Evolutionary conservation across 148 eudicot genomes (phyloP).

Genomic region (Cornus suecica): DNA sequence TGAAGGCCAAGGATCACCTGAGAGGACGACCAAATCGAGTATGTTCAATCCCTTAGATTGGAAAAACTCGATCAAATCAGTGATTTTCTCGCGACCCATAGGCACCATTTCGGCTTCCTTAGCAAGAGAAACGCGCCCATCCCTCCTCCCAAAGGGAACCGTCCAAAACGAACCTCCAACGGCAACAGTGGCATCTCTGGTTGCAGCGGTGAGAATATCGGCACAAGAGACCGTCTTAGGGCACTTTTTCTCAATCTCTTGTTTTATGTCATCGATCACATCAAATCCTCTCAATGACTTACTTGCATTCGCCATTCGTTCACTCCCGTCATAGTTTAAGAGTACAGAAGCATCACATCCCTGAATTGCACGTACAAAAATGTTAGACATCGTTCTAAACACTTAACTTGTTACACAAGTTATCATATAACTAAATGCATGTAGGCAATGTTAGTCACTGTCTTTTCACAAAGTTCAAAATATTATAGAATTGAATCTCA

Average conservation of each 20-base stretch:
- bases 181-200: slow-evolving; percentile 68
- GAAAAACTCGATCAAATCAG: slow-evolving; percentile 59
- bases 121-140: slow-evolving; percentile 54
- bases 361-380: slow-evolving; percentile 18
- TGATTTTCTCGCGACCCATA: slow-evolving; percentile 46
- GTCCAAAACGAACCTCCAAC: slow-evolving; percentile 74
- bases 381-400: no score
- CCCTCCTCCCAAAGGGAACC: slow-evolving; percentile 62
- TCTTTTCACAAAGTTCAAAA: no score
- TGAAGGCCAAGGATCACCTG: slow-evolving; percentile 33
- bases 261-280: slow-evolving; percentile 64
- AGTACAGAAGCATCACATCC: slow-evolving; percentile 85
- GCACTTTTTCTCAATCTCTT: slow-evolving; percentile 52
- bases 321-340: slow-evolving; percentile 50
- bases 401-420: no score
- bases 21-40: slow-evolving; percentile 66
- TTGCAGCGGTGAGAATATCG: slow-evolving; percentile 67
- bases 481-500: no score
- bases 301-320: slow-evolving; percentile 54
- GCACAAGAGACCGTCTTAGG: slow-evolving; percentile 72
- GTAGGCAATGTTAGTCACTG: no score
- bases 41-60: slow-evolving; percentile 62
- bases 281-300: slow-evolving; percentile 67
- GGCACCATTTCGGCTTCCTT: slow-evolving; percentile 55
- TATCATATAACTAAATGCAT: no score